Base-by-base conservation (phyloP, 805 yeast species). In the Brettanomyces bruxellensis region DNA sequence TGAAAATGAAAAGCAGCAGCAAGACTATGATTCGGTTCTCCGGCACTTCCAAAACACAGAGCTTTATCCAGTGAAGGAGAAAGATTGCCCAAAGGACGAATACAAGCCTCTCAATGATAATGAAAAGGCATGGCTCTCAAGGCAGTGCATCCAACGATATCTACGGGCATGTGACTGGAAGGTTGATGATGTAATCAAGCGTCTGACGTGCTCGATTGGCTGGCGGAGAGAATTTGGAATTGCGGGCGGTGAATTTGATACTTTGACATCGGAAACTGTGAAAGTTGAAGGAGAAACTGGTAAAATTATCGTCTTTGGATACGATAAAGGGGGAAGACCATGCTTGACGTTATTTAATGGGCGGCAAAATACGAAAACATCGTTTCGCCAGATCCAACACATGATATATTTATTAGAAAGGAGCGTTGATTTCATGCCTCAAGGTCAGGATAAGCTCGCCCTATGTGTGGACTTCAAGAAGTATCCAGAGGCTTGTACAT, bases 221-320 rank as follows among this genome's bases (percentile, higher is more conserved):
- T 93, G 99, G 99, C 77, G 99, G 68, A 78, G 98, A 54, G 91
- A 86, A 51, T 91, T 88, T 61, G 97, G 97, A 23, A 77, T 85
- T 35, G 65, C 76, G 23, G 65, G 79, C 58, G 52, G 78, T 63
- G 53, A 79, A 59, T 51, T 69, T 64, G 57, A 57, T 62, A 57
- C 72, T 65, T 54, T 83, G 28, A 79, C 78, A 12, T 71, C 79
- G 4, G 79, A 77, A 5, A 55, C 71, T 14, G 76, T 78, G 7
- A 59, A 75, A 2, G 71, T 59, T 5, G 97, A 91, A 67, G 87
- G 87, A 65, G 93, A 82, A 62, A 82, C 95, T 1, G 99, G 99
- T 44, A 93, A 93, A 64, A 88, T 89, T 61, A 81, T 88, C 32
- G 80, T 91, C 38, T 70, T 90, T 39, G 99, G 99, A 11, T 93